Evolutionary conservation across 352 stramenopile genomes (phyloP).

Genomic region (Globisporangium iwayamae): DNA sequence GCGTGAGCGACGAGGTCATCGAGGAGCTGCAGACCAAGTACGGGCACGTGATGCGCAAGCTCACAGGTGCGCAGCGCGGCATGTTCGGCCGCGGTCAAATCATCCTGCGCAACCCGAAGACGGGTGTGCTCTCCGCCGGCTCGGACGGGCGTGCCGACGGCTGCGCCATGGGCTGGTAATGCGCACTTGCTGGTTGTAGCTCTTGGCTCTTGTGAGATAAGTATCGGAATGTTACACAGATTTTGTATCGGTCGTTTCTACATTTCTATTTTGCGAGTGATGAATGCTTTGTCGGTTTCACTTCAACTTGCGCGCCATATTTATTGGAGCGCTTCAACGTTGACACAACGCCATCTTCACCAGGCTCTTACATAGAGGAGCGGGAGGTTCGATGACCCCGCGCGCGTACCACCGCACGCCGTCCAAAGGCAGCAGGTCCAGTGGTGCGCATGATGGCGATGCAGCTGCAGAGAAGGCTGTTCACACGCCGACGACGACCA

Average conservation of each 20-base stretch:
- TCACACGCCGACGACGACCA: neutral
- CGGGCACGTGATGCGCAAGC: conserved; percentile 71
- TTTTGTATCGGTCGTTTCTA: neutral
- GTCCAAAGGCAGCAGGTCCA: neutral
- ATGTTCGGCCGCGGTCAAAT: conserved; percentile 85
- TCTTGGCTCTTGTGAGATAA: neutral
- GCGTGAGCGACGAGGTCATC: conserved; percentile 64
- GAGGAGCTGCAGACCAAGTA: conserved; percentile 57
- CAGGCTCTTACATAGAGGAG: neutral
- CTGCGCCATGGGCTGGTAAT: conserved; percentile 88
- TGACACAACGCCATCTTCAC: neutral
- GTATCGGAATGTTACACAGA: neutral
- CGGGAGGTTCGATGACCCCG: neutral
- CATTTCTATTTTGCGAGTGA: neutral
- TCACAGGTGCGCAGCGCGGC: conserved; percentile 30
- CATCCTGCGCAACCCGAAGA: conserved; percentile 73
- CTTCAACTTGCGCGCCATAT: neutral
- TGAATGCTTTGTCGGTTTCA: neutral
- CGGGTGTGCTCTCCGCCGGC: conserved; percentile 91
- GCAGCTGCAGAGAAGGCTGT: neutral
- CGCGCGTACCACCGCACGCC: neutral
- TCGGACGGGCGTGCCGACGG: conserved; percentile 94
- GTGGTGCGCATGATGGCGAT: neutral
- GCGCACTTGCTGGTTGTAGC: neutral
- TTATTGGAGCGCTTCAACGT: neutral